phyloP scores from a whole-genome alignment of 2,329 filamentous ascomycete genomes.

The Penicillium sp. region DNA sequence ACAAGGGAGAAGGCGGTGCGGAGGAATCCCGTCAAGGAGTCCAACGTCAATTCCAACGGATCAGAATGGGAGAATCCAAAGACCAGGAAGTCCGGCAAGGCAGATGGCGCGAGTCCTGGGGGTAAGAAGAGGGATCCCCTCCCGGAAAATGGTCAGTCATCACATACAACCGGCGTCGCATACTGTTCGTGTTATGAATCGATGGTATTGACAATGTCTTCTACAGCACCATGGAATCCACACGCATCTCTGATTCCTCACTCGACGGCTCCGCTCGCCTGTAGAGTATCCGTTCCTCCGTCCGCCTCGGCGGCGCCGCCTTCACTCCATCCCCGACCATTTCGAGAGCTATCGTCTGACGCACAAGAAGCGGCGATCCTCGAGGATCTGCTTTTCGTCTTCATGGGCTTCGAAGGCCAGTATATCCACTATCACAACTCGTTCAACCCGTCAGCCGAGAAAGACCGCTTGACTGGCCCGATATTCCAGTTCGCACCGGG shows the following conservation, averaged over 20 bases:
- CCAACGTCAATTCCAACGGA: conserved; percentile 30
- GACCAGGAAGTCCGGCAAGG: conserved; percentile 26
- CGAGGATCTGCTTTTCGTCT: conserved; percentile 88
- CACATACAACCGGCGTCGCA: background rate
- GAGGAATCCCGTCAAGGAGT: conserved; percentile 56
- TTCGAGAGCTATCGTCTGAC: conserved; percentile 72
- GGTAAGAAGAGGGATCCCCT: conserved; percentile 36
- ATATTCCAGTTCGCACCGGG: conserved; percentile 75
- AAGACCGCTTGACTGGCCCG: conserved; percentile 81
- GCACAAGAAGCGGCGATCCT: conserved; percentile 83
- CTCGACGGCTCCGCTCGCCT: conserved; percentile 70
- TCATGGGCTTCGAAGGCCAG: conserved; percentile 98
- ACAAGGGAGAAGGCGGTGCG: conserved; percentile 63
- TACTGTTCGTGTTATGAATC: background rate
- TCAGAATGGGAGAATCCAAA: conserved; percentile 36
- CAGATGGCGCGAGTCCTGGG: conserved; percentile 26
- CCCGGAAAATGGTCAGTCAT: conserved; percentile 29
- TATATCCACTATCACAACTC: conserved; percentile 83
- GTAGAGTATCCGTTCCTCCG: conserved; percentile 61
- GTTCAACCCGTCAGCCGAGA: conserved; percentile 81
- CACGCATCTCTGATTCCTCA: conserved; percentile 71
- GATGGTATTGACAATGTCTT: conserved; percentile 9
- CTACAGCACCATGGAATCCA: conserved; percentile 67
- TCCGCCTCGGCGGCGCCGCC: conserved; percentile 66
- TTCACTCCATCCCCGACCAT: conserved; percentile 63